Evolutionary conservation across 2,329 filamentous ascomycete species (phyloP).

Genomic region (Elsinoe necatrix): DNA sequence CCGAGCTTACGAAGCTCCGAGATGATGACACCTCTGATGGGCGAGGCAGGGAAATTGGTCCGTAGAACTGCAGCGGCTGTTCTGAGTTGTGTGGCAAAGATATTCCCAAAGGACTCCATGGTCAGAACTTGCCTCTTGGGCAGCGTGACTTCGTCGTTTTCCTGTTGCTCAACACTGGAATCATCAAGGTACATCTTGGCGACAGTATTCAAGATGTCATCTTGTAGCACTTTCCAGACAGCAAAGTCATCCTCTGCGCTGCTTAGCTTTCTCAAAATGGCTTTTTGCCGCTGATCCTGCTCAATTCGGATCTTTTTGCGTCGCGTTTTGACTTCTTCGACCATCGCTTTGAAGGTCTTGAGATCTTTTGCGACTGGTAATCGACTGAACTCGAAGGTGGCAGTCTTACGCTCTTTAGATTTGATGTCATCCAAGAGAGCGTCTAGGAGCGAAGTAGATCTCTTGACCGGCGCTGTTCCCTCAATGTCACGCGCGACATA

Average conservation of each 20-base stretch:
- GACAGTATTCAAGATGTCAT: slow-evolving; percentile 49
- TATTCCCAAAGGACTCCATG: slow-evolving; percentile 46
- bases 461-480: background rate
- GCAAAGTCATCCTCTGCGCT: slow-evolving; percentile 52
- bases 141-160: background rate
- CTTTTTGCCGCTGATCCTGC: slow-evolving; percentile 2
- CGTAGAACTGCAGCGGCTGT: slow-evolving; percentile 51
- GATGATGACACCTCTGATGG: slow-evolving; percentile 52
- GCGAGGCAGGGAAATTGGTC: slow-evolving; percentile 52
- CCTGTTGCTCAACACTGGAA: background rate
- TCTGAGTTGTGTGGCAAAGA: slow-evolving; percentile 56
- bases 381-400: background rate
- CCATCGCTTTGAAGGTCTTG: background rate
- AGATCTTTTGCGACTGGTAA: background rate
- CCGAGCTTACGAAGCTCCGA: slow-evolving; percentile 61
- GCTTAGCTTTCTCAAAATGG: slow-evolving; percentile 37
- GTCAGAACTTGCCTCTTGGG: background rate
- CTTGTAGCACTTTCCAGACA: slow-evolving; percentile 59
- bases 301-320: slow-evolving; percentile 14
- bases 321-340: slow-evolving; percentile 16
- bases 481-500: background rate
- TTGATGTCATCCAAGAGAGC: slow-evolving; percentile 3
- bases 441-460: background rate
- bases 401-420: background rate
- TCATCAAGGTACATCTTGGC: slow-evolving; percentile 17